Base-by-base conservation (phyloP, 1,284 basidiomycete genomes). In the Termitomyces sp. region DNA sequence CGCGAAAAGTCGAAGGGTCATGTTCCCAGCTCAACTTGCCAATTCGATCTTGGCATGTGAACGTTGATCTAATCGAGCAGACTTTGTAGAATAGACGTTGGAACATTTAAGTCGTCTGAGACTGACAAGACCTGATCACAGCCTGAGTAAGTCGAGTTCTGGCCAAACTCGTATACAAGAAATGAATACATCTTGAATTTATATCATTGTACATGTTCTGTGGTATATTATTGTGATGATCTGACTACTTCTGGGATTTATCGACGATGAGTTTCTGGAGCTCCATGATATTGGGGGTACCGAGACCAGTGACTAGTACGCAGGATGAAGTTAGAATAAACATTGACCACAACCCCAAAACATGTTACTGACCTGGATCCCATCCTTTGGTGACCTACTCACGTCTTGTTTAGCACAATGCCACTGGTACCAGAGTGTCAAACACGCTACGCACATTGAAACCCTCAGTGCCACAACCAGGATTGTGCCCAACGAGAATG, bases 401-500 rank as follows among this genome's bases (percentile, higher is more conserved):
- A 38, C 9, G 4, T 31, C n/a, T 39, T 9, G 17, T 26, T 44
- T 9, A 41, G 39, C 38, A 26, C 24, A 56, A 44, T 38, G 53
- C 38, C 34, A 39, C 5, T 34, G 26, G 1, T 15, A 28, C 19
- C 17, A 42, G 5, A 13, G 2, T 15, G 44, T 39, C 39, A 39
- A 24, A 19, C 28, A 52, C 47, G 40, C 36, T 3, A 68, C 74
- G 57, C 40, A 75, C 76, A 56, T 77, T 76, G 63, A 80, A 80
- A 34, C 79, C 80, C 13, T 59, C 61, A 0, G 81, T 83, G 3
- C 80, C 81, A 53, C 81, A 82, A 30, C 80, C 82, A 19, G 77
- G 73, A 58, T 81, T 81, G 50, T 75, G 73, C 2, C 82, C 82
- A 19, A 64, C 57, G 0, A 74, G 79, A 47, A 84, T 80, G 59